Evolutionary conservation across 805 yeast species (phyloP), one percentile per base, ranked within the genome.

Genomic region (Metschnikowia cubensis): DNA sequence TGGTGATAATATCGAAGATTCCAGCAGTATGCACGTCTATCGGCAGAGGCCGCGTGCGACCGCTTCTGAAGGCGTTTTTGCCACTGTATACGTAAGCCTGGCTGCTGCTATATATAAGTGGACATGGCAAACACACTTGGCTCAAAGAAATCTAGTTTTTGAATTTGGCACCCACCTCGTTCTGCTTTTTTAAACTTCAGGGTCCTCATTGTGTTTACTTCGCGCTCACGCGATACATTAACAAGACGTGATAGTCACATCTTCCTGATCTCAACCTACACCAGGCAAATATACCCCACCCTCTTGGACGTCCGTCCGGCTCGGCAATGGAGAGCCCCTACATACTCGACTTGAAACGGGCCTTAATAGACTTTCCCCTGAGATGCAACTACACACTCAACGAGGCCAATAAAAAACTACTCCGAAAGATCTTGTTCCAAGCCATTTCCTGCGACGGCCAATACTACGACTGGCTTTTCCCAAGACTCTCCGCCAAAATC

Each of bases 361-460:
- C 65, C 37, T 62, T 77, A 3, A 70, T 69, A 18, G 68, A 62
- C 40, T 62, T 74, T n/a, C 80, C 81, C 0, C 50, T 56, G 8
- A 54, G 59, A 14, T 61, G 60, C 29, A 58, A 69, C 21, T 74
- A 60, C 59, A 65, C 59, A 34, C 69, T 68, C 54, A 58, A 58
- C 6, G 62, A 61, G 7, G 57, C 52, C 42, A 66, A 66, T 14
- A 64, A 65, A 31, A 57, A 53, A n/a, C 62, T 62, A 14, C 58
- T 78, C 11, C 62, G 83, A 35, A 59, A 69, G n/a, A 68, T 74
- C 2, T 63, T 84, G 43, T 77, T 69, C 50, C 61, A 62, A 18
- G 68, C 76, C 2, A 71, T 77, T 4, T 69, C 84, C 0, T 58
- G 60, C 38, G 64, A 65, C 29, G 82, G 80, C 25, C 57, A 63